A percentile compares a stretch with the other conserved stretches of the same genome.
phyloP scores from a whole-genome alignment of 768 basidiomycete genomes.

The Lepiota brunneoincarnata region DNA sequence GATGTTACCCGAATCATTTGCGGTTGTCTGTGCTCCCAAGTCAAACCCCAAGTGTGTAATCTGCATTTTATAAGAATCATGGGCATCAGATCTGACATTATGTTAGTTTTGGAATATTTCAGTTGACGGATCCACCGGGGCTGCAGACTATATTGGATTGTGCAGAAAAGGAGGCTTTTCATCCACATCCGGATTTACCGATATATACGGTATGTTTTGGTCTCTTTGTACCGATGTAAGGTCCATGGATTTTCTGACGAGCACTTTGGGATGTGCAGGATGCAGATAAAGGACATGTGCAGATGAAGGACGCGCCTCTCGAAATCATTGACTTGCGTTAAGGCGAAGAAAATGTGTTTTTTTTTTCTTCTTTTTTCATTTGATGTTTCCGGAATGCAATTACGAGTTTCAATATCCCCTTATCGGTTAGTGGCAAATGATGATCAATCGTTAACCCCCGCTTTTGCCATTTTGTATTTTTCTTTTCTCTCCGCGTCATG shows the following conservation, averaged over 20 bases:
- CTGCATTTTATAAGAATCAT: not conserved
- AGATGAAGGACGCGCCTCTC: conserved; percentile 66
- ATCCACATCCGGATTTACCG: conserved; percentile 79
- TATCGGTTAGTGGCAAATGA: too few relatives aligned
- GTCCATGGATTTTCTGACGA: conserved; percentile 3
- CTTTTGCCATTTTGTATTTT: too few relatives aligned
- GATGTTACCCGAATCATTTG: conserved; percentile 90
- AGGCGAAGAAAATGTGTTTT: not conserved
- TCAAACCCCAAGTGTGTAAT: conserved; percentile 65
- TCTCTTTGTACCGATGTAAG: not conserved
- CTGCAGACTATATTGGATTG: conserved; percentile 70
- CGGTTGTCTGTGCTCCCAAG: conserved; percentile 86
- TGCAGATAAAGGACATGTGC: conserved; percentile 82
- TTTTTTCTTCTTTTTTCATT: not conserved
- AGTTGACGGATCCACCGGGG: conserved; percentile 87
- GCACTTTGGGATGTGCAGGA: conserved; percentile 43
- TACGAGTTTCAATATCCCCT: too few relatives aligned
- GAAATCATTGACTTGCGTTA: conserved; percentile 84
- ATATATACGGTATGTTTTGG: conserved; percentile 79
- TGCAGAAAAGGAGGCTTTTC: conserved; percentile 71
- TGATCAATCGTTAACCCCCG: too few relatives aligned
- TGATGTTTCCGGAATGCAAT: too few relatives aligned
- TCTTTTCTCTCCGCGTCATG: too few relatives aligned
- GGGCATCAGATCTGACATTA: too few relatives aligned
- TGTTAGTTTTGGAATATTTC: conserved; percentile 80